These are phyloP conservation scores for Phtheirospermum japonicum DNA, from an alignment of 257 asterid species.

Conservation along the genomic window DNA sequence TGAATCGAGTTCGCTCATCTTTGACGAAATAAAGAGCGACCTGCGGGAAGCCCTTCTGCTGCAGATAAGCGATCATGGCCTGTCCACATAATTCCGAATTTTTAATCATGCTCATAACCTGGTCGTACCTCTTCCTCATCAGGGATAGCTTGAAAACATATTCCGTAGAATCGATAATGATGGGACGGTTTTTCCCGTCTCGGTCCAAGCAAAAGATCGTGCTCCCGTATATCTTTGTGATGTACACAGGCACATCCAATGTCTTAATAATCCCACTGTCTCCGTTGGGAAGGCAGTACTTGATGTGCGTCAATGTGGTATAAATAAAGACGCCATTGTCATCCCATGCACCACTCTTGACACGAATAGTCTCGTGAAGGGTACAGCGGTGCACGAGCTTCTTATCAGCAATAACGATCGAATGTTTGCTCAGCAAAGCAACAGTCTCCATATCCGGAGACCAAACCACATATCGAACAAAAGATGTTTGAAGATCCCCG, in stretches of 20 bases:
- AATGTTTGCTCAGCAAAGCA: constrained; percentile 90
- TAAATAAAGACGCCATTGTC: constrained; percentile 94
- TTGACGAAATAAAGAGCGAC: constrained; percentile 93
- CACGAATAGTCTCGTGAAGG: constrained; percentile 97
- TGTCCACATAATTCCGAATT: constrained; percentile 94
- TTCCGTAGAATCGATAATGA: constrained; percentile 86
- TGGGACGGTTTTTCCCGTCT: constrained; percentile 85
- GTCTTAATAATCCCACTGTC: constrained; percentile 95
- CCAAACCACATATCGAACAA: constrained; percentile 86
- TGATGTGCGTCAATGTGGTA: constrained; percentile 89
- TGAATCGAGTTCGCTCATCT: constrained; percentile 84
- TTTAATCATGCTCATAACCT: constrained; percentile 92
- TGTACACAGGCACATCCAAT: constrained; percentile 81
- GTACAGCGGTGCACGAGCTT: constrained; percentile 91
- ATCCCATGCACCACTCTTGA: constrained; percentile 99
- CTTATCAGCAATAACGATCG: constrained; percentile 91
- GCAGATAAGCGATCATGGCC: constrained; percentile 95
- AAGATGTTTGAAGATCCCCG: constrained; percentile 87
- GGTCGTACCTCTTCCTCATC: constrained; percentile 76
- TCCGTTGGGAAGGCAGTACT: constrained; percentile 96
- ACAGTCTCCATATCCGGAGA: constrained; percentile 89
- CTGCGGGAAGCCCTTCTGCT: constrained; percentile 97
- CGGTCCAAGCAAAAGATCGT: constrained; percentile 94
- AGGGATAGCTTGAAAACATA: constrained; percentile 76
- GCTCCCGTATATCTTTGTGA: constrained; percentile 77